Conservation (phyloP, 257 asterid genomes). For the Solanum gracilifrons region DNA sequence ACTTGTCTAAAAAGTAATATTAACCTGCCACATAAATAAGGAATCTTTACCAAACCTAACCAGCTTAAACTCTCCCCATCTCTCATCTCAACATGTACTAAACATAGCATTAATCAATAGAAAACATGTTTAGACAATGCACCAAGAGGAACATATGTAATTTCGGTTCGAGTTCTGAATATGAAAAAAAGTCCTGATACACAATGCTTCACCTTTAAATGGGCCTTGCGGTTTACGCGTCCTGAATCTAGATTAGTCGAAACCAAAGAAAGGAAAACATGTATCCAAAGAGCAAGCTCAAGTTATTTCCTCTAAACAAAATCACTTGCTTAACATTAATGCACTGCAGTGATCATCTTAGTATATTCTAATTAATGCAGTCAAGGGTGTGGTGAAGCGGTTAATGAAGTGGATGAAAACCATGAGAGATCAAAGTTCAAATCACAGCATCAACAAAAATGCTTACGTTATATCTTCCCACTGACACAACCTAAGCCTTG, state of each 20-base stretch:
- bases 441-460: background rate
- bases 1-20: background rate
- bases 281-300: background rate
- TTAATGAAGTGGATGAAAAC: background rate
- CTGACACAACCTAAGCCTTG: no score
- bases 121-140: no score
- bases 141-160: no score
- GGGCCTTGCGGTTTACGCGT: accelerated
- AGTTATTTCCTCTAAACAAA: background rate
- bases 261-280: background rate
- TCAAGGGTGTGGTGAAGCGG: background rate
- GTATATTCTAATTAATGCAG: no score
- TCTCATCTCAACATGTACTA: background rate
- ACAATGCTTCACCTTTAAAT: background rate
- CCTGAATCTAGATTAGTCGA: background rate
- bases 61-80: background rate
- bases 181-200: accelerated
- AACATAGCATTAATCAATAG: background rate
- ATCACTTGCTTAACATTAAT: background rate
- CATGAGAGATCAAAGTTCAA: background rate
- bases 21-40: background rate
- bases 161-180: background rate
- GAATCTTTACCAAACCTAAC: background rate
- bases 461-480: no score
- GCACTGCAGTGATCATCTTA: no score